These are phyloP conservation scores for Paxillus involutus DNA, from an alignment of 768 basidiomycete genomes.

Conservation along the genomic window DNA sequence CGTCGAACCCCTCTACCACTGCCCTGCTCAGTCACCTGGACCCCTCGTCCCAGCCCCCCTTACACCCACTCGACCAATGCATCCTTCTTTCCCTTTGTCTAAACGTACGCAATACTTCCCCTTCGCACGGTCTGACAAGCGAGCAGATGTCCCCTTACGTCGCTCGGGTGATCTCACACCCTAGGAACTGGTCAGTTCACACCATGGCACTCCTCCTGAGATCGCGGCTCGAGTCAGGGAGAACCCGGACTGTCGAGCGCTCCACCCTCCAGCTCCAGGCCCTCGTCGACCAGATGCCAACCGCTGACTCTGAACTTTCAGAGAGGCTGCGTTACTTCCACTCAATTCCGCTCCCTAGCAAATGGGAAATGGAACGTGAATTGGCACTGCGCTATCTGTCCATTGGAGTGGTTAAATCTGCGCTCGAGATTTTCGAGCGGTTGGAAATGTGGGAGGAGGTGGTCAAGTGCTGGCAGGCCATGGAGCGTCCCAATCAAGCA, in stretches of 20 bases:
- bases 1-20: constrained; percentile 52
- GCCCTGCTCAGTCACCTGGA: constrained; percentile 69
- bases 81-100: constrained; percentile 90
- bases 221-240: constrained; percentile 82
- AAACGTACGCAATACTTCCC: constrained; percentile 86
- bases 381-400: constrained; percentile 80
- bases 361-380: constrained; percentile 94
- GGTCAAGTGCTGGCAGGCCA: constrained; percentile 79
- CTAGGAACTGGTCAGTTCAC: constrained; percentile 93
- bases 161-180: constrained; percentile 83
- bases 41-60: constrained; percentile 78
- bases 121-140: constrained; percentile 83
- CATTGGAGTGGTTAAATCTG: constrained; percentile 86
- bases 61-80: constrained; percentile 93
- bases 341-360: constrained; percentile 77
- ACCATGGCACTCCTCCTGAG: constrained; percentile 95
- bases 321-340: constrained; percentile 84
- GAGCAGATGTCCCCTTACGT: constrained; percentile 96
- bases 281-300: constrained; percentile 95
- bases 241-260: constrained; percentile 92
- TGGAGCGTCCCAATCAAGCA: constrained; percentile 80
- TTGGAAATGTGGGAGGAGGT: constrained; percentile 99
- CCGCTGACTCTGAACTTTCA: constrained; percentile 66
- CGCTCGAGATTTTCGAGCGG: constrained; percentile 90
- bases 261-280: constrained; percentile 92